Percentiles rank a stretch among this genome's conserved stretches.
These are phyloP conservation scores for Xylaria flabelliformis DNA, from an alignment of 495 filamentous ascomycete species.

Conservation along the genomic window DNA sequence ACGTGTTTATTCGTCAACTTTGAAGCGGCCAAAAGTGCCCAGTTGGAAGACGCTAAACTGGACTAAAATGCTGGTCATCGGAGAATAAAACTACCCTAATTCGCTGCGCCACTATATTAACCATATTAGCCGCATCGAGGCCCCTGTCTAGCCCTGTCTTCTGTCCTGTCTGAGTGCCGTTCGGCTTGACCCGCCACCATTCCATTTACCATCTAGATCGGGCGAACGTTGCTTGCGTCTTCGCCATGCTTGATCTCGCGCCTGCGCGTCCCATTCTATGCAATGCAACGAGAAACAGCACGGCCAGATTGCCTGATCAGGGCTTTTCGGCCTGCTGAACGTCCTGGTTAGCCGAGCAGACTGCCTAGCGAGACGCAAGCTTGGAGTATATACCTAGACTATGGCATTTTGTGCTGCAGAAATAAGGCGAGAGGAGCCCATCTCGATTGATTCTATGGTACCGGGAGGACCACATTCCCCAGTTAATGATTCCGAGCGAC, in stretches of 20 bases:
- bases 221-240: not conserved
- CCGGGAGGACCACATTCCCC: conserved; percentile 12
- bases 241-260: conserved; percentile 25
- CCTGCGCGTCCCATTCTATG: conserved; percentile 22
- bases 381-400: not conserved
- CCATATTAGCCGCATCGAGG: conserved; percentile 25
- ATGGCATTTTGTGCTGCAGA: conserved; percentile 13
- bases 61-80: conserved; percentile 6
- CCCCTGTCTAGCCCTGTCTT: conserved; percentile 12
- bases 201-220: conserved; percentile 19
- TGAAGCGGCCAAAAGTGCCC: not conserved
- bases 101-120: conserved; percentile 26
- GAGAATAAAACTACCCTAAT: conserved; percentile 25
- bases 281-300: conserved; percentile 13
- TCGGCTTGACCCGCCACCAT: conserved; percentile 15
- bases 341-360: conserved; percentile 7
- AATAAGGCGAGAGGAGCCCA: conserved; percentile 18
- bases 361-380: conserved; percentile 12
- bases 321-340: not conserved
- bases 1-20: not conserved
- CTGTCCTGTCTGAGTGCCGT: not conserved
- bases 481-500: conserved; percentile 15
- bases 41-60: conserved; percentile 3
- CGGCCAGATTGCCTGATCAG: not conserved
- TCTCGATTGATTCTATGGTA: conserved; percentile 9